Conservation (phyloP, 805 yeast genomes). For the Ogataea trehalophila region DNA sequence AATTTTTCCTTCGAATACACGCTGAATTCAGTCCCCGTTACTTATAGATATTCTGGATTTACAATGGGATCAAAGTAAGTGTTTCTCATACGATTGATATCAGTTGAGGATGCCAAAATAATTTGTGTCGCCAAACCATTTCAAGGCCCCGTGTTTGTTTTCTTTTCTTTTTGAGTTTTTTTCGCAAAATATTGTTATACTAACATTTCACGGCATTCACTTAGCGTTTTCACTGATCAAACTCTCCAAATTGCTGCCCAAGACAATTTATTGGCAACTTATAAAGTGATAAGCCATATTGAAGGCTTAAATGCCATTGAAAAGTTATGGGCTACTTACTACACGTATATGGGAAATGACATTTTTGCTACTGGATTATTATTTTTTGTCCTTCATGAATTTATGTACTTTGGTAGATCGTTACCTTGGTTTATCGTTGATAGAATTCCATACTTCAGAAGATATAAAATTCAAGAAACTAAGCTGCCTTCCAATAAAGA, state of each 20-base stretch:
- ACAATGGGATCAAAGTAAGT: too few relatives aligned
- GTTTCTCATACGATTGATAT: too few relatives aligned
- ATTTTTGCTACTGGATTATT: slow-evolving; percentile 86
- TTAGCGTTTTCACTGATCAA: slow-evolving; percentile 25
- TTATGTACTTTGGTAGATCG: slow-evolving; percentile 87
- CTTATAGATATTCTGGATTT: too few relatives aligned
- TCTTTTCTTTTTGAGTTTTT: too few relatives aligned
- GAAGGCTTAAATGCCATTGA: slow-evolving; percentile 48
- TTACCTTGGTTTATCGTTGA: slow-evolving; percentile 91
- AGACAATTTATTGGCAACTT: slow-evolving; percentile 22
- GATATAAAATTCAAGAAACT: slow-evolving; percentile 84
- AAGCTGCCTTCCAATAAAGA: slow-evolving; percentile 76
- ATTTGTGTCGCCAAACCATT: too few relatives aligned
- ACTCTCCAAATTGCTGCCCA: slow-evolving; percentile 18
- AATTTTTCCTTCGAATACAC: too few relatives aligned
- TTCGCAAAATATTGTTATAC: not conserved
- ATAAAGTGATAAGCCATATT: slow-evolving; percentile 22
- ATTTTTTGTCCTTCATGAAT: slow-evolving; percentile 78
- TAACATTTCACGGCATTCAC: not conserved
- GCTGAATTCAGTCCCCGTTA: too few relatives aligned
- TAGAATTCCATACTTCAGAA: slow-evolving; percentile 75
- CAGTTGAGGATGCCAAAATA: too few relatives aligned
- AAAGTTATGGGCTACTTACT: slow-evolving; percentile 84
- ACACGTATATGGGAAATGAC: slow-evolving; percentile 80
- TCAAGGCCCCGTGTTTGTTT: too few relatives aligned